phyloP scores from a whole-genome alignment of 768 basidiomycete genomes.

The Russula ochroleuca region DNA sequence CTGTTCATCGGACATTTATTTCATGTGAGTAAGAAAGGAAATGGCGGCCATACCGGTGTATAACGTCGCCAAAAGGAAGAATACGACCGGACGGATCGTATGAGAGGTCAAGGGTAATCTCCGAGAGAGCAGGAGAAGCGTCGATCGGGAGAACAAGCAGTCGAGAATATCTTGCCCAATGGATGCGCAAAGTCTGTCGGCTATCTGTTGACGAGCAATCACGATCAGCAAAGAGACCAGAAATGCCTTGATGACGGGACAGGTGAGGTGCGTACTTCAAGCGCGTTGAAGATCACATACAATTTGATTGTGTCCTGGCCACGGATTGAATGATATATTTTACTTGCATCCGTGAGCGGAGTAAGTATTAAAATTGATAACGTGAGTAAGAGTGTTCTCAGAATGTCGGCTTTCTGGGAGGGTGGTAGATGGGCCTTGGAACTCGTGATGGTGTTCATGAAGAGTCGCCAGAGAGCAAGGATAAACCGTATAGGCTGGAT shows the following conservation, averaged over 20 bases:
- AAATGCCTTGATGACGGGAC: neutral
- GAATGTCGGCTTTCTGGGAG: constrained; percentile 88
- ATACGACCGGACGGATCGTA: constrained; percentile 75
- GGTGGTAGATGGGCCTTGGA: constrained; percentile 59
- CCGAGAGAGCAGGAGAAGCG: constrained; percentile 68
- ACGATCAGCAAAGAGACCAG: neutral
- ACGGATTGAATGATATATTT: constrained; percentile 96
- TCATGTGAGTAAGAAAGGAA: neutral
- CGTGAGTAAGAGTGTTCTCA: constrained; percentile 73
- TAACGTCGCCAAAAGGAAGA: constrained; percentile 72
- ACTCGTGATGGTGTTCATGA: constrained; percentile 47
- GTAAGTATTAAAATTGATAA: constrained; percentile 70
- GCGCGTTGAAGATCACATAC: constrained; percentile 97
- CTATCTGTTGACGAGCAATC: constrained; percentile 57
- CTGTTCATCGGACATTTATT: constrained; percentile 39
- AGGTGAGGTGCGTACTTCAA: constrained; percentile 66
- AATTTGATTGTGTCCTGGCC: constrained; percentile 98
- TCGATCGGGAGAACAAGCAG: constrained; percentile 91
- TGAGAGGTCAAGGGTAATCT: constrained; percentile 55
- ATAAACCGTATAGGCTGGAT: constrained; percentile 87
- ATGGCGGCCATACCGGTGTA: constrained; percentile 64
- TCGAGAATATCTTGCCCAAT: constrained; percentile 98
- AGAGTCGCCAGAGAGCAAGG: constrained; percentile 56
- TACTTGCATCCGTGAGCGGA: constrained; percentile 89
- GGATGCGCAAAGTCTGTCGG: constrained; percentile 87